Evolutionary conservation across 2,329 filamentous ascomycete genomes (phyloP).

Genomic region (Botrytis cinerea): DNA sequence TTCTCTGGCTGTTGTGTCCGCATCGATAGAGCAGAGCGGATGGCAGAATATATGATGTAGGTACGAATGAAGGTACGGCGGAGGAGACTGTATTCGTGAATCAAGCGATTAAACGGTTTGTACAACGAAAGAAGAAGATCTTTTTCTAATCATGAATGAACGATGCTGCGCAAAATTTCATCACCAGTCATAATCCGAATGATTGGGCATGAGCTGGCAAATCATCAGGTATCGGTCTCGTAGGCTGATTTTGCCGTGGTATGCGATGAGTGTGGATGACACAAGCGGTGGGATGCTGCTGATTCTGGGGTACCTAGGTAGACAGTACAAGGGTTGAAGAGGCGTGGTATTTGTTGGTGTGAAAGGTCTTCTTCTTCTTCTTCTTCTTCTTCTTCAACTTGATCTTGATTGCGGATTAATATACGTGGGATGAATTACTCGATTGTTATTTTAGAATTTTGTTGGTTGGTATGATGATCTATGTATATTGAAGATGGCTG

Average conservation of each 20-base stretch:
- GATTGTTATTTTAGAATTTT: neutral
- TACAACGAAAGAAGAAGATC: neutral
- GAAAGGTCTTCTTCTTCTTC: neutral
- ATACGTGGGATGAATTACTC: neutral
- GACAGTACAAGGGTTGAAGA: conserved; percentile 1
- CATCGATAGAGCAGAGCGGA: conserved; percentile 22
- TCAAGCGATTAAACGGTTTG: neutral
- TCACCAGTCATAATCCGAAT: conserved; percentile 18
- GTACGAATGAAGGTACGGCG: neutral
- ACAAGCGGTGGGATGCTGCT: neutral
- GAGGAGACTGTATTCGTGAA: conserved; percentile 8
- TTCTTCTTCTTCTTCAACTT: neutral
- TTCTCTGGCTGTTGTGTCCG: conserved; percentile 7
- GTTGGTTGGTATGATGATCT: neutral
- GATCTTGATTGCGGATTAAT: conserved; percentile 5
- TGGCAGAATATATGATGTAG: neutral
- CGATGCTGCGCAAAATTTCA: conserved; percentile 19
- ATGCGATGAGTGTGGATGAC: conserved; percentile 1
- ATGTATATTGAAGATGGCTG: conserved; percentile 1
- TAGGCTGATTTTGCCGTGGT: conserved; percentile 21
- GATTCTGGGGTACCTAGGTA: conserved; percentile 8
- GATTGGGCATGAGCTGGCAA: conserved; percentile 25
- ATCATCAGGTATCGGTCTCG: conserved; percentile 15
- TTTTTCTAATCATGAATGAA: conserved; percentile 8
- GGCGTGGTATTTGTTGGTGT: neutral